These are phyloP conservation scores for Nepenthes gracilis DNA, from an alignment of 148 eudicot species.

Conservation along the genomic window DNA sequence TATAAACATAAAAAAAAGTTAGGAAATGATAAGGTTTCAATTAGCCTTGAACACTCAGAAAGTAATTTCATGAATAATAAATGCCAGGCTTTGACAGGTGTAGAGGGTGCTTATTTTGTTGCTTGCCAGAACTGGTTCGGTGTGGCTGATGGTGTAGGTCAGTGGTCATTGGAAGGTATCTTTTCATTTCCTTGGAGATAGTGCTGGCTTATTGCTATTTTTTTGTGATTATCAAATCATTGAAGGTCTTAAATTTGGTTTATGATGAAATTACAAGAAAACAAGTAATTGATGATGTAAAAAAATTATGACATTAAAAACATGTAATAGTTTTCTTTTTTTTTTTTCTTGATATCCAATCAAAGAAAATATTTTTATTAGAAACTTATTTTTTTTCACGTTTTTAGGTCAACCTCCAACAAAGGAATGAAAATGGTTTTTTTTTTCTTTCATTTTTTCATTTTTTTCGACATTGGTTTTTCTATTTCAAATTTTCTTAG, in stretches of 20 bases:
- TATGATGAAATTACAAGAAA: not conserved
- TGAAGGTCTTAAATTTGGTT: conserved; percentile 28
- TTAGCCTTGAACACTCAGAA: conserved; percentile 1
- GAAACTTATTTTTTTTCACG: too few relatives aligned
- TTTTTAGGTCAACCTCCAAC: too few relatives aligned
- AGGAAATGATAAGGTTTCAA: not conserved
- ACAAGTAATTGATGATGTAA: too few relatives aligned
- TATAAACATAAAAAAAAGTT: not conserved
- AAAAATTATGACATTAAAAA: too few relatives aligned
- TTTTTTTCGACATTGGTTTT: too few relatives aligned
- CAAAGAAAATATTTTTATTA: too few relatives aligned
- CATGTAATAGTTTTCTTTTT: too few relatives aligned
- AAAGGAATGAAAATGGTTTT: too few relatives aligned
- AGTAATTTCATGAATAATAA: conserved; percentile 64
- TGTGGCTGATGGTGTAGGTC: conserved; percentile 80
- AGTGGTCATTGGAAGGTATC: conserved; percentile 80
- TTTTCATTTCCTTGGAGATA: not conserved
- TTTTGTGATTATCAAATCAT: not conserved
- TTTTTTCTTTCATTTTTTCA: too few relatives aligned
- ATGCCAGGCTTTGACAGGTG: conserved; percentile 98
- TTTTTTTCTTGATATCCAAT: too few relatives aligned
- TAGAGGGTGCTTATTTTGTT: conserved; percentile 69
- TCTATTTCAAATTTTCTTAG: too few relatives aligned
- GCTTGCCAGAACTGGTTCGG: conserved; percentile 57
- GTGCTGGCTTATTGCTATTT: not conserved